Evolutionary conservation across 1,139 yeast species (phyloP), one percentile per base, ranked within the genome.

Genomic region (Sugiyamaella castrensis): DNA sequence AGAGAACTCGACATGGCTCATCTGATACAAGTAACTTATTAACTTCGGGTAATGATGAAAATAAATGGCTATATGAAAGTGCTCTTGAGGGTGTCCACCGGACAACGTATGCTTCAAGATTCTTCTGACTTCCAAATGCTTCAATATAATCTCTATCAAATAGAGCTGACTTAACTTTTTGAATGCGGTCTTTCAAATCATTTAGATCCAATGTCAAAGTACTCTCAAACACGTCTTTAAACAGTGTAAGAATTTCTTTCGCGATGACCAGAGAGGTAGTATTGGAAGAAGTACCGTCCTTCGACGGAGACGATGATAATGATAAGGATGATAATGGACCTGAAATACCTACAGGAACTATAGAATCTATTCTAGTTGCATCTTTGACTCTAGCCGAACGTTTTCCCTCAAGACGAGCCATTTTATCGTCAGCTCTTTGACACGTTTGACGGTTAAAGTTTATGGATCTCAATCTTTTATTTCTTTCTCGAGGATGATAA

Each of bases 61-160:
- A 81, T 29, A 87, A 70, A 0, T 89, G 79, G 2, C 84, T 67
- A 63, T 87, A 88, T 1, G 88, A 81, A 47, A 87, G 71, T 0
- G 95, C 82, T 48, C 96, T 71, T 0, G 94, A 80, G 0, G 96
- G 92, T 0, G 94, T 77, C 96, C 96, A 88, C 57, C 96, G 71
- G 16, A 83, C 79, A 12, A 84, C 87, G 61, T 88, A 88, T 0
- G 95, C 95, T 57, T 77, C 76, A 43, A 95, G 71, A 58, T 84
- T 82, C 46, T 74, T 77, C 48, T 78, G 82, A 45, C 71, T 68
- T 48, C 78, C 79, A 64, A 88, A 88, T 0, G 96, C 96, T 26
- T 72, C 69, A 2, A 74, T 55, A 62, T 87, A 88, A 55, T 87
- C 81, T 57, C 96, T 70, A 46, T 86, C 79, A 65, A 71, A 88